Conservation (phyloP, 2,329 filamentous ascomycete genomes). For the Bipolaris gigantea region DNA sequence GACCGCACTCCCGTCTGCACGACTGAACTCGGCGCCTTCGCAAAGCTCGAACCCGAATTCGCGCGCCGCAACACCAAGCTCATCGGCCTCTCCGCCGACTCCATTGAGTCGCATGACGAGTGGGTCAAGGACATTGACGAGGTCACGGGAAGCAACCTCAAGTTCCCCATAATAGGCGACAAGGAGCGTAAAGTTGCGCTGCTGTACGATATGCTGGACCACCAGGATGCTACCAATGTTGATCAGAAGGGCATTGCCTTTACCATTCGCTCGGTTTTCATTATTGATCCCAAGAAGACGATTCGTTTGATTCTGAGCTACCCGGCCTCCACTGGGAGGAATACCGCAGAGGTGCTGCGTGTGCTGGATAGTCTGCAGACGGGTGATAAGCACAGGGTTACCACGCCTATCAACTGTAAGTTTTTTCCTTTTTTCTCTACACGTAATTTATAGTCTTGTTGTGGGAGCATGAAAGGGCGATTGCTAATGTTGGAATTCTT, state of each 20-base stretch:
- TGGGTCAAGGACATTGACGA: conserved; percentile 59
- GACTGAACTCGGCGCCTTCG: conserved; percentile 65
- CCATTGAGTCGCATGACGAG: conserved; percentile 53
- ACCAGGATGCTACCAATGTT: conserved; percentile 62
- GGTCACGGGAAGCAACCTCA: conserved; percentile 52
- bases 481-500: neutral
- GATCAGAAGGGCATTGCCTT: conserved; percentile 61
- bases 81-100: conserved; percentile 60
- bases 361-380: conserved; percentile 57
- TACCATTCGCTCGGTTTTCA: conserved; percentile 66
- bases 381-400: conserved; percentile 62
- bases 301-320: conserved; percentile 65
- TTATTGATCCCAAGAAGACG: conserved; percentile 67
- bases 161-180: conserved; percentile 58
- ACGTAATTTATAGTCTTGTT: neutral
- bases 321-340: conserved; percentile 62
- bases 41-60: conserved; percentile 66
- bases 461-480: neutral
- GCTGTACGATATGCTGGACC: conserved; percentile 56
- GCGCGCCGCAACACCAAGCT: conserved; percentile 64
- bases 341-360: conserved; percentile 57
- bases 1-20: conserved; percentile 64
- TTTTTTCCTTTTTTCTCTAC: neutral
- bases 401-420: conserved; percentile 61
- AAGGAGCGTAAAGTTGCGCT: conserved; percentile 57